Evolutionary conservation across 2,329 filamentous ascomycete species (phyloP), one percentile per base, ranked within the genome.

Genomic region (Colletotrichum liriopes): DNA sequence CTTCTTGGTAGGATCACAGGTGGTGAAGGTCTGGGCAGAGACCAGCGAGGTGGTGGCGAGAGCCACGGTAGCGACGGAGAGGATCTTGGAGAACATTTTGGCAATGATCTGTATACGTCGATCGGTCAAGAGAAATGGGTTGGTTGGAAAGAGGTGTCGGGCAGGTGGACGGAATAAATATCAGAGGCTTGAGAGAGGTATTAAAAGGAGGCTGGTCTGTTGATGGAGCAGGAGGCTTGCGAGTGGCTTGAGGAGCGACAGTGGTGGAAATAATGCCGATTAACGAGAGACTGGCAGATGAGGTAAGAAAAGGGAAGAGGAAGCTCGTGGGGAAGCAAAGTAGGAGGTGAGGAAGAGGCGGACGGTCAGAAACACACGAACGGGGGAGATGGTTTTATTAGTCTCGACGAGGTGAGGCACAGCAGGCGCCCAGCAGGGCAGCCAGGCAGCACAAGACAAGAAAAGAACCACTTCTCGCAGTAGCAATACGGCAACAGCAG

Each of bases 11-110:
- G 89, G 89, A 79, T 90, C 85, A 81, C 89, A 91, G 16, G 78
- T 77, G n/a, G 87, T 89, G 77, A 77, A 85, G 72, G 89, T 91
- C 84, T 91, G 89, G 67, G 87, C 88, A 72, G 85, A 82, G 70
- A 84, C 88, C 75, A 89, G 75, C 72, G 81, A 77, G 52, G 85
- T 83, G 73, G 87, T 84, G 75, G 87, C 85, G 18, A 90, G 81
- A 74, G 85, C 84, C 82, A 88, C 78, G 45, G 84, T 81, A 65
- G 86, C 82, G 72, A 82, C 77, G 67, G 84, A 80, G 74, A 88
- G 77, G 84, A 87, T 86, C 47, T 71, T 82, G 78, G 73, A 71
- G 65, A 68, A 67, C 77, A 78, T 77, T 45, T 56, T 65, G 20
- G 23, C 55, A 45, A 55, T 47, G 26, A 47, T 51, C 41, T 12